Conservation (phyloP, 768 basidiomycete genomes). For the Vararia minispora region DNA sequence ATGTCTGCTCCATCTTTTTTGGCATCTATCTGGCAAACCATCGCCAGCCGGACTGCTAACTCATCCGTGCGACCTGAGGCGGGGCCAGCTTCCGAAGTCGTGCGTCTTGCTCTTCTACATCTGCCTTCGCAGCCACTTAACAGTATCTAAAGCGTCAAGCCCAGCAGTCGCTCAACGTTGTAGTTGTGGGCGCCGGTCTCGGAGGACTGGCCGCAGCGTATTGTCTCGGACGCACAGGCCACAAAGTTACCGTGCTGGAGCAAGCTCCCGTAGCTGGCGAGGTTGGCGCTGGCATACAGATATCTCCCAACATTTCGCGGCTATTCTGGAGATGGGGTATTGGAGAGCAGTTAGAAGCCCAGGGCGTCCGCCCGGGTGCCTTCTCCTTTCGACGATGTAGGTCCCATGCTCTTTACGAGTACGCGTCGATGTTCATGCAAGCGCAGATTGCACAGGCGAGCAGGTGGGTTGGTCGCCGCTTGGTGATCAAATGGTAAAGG, state of each 20-base stretch:
- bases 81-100: too few species aligned
- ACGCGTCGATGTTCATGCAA: background rate
- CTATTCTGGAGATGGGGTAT: constrained; percentile 43
- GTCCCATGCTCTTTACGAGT: constrained; percentile 3
- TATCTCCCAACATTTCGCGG: constrained; percentile 30
- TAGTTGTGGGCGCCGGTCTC: constrained; percentile 40
- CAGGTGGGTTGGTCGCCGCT: constrained; percentile 1
- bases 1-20: too few species aligned
- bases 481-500: constrained; percentile 1
- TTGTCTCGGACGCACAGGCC: constrained; percentile 33
- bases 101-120: too few species aligned
- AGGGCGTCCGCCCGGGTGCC: constrained; percentile 28
- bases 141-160: too few species aligned
- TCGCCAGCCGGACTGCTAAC: too few species aligned
- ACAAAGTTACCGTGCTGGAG: constrained; percentile 39
- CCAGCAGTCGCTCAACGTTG: constrained; percentile 26
- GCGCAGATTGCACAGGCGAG: constrained; percentile 1
- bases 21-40: too few species aligned
- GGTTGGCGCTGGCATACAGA: constrained; percentile 43
- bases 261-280: constrained; percentile 27
- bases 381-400: constrained; percentile 33
- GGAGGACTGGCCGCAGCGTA: constrained; percentile 38
- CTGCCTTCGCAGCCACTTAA: too few species aligned
- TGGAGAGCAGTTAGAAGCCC: constrained; percentile 25
- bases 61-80: too few species aligned